Evolutionary conservation across 1,284 basidiomycete genomes (phyloP).

Genomic region (Lignosus rhinocerotis): DNA sequence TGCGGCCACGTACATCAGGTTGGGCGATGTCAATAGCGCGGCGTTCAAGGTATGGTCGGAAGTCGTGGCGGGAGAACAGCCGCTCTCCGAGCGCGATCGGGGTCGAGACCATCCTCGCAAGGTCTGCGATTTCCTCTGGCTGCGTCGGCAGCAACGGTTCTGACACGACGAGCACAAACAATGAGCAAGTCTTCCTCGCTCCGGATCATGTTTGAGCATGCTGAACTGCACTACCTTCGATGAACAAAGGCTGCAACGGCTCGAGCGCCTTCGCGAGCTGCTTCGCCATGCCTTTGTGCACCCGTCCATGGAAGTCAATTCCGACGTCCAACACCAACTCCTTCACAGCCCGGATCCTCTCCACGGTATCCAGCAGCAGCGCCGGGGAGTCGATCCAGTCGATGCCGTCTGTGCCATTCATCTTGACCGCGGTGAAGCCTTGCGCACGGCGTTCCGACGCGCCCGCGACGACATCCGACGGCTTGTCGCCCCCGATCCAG

Average conservation of each 20-base stretch:
- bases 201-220: neutral
- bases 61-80: conserved; percentile 68
- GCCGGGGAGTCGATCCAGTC: conserved; percentile 52
- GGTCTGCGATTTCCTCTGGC: conserved; percentile 65
- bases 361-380: conserved; percentile 57
- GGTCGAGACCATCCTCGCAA: conserved; percentile 59
- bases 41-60: conserved; percentile 69
- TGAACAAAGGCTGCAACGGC: conserved; percentile 68
- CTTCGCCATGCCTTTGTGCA: conserved; percentile 79
- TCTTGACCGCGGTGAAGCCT: conserved; percentile 78
- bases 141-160: conserved; percentile 73
- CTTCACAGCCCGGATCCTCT: conserved; percentile 64
- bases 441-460: conserved; percentile 64
- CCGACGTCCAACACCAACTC: conserved; percentile 68
- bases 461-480: conserved; percentile 60
- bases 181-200: neutral
- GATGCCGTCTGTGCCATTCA: conserved; percentile 65
- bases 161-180: conserved; percentile 20
- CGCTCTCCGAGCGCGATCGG: conserved; percentile 76
- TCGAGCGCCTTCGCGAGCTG: conserved; percentile 71
- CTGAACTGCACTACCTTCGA: conserved; percentile 48
- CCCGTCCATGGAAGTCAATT: conserved; percentile 61
- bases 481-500: conserved; percentile 77
- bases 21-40: conserved; percentile 75
- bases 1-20: conserved; percentile 54